Evolutionary conservation across 306 rosid genomes (phyloP), one percentile per base, ranked within the genome.

Genomic region (Benincasa hispida): DNA sequence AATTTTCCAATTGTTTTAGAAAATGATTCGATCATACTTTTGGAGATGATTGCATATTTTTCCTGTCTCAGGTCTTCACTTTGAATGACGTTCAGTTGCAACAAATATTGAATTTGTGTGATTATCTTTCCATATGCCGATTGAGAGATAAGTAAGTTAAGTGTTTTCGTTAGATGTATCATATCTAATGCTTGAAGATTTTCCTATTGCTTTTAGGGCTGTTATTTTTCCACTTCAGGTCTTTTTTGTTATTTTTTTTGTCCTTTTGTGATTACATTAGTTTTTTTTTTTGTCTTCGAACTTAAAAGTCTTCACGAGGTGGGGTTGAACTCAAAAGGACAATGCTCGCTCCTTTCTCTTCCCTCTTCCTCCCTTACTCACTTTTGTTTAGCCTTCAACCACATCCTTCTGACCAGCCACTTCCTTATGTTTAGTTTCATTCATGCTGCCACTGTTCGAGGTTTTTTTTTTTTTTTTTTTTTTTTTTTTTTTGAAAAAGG

Each of bases 1-100:
- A 15, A 76, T 60, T 54, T 54, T 68, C 72, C 32, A 51, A 56
- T 76, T 41, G 63, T 69, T 78, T 66, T 53, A 74, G 69, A 50
- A 18, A 53, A 50, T 34, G 32, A 34, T 50, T 42, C 18, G 30
- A 22, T 68, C n/a, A 60, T 56, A 77, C 41, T 30, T 30, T 22
- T 50, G 50, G 60, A 42, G 25, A 22, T n/a, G 13, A 75, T 3
- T 56, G 63, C 74, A 30, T 66, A 67, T 72, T 77, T 74, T 32
- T 80, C 18, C 54, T 50, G 56, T 63, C 59, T 77, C 79, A 93
- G 98, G 91, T 76, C 39, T 50, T 92, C 75, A 87, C 91, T 22
- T 81, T 93, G 77, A 86, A 93, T 61, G 97, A 91, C 83, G 86
- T 82, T 82, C 98, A 93, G 91, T 77, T 93, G 79, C 97, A 81